A percentile compares a stretch with the other conserved stretches of the same genome.
phyloP scores from a whole-genome alignment of 2,329 filamentous ascomycete genomes.

The Truncatella angustata region DNA sequence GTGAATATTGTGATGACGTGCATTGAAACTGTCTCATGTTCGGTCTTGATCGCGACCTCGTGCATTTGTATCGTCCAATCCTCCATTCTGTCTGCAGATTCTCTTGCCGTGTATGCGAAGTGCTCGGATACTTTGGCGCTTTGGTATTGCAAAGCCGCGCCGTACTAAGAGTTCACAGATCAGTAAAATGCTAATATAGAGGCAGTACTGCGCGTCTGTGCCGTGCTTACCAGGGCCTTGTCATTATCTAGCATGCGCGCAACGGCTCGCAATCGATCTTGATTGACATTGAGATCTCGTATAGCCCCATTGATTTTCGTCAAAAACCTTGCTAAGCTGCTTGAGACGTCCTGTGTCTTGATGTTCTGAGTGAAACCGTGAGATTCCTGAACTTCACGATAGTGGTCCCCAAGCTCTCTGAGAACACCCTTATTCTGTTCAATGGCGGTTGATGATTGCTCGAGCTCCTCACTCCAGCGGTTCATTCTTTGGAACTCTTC shows the following conservation, averaged over 20 bases:
- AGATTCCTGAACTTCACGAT: constrained; percentile 11
- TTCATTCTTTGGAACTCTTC: constrained; percentile 16
- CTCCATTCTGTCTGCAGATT: constrained; percentile 18
- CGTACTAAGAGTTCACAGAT: constrained; percentile 16
- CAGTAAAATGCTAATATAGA: background rate
- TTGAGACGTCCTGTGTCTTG: background rate
- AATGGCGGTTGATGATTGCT: constrained; percentile 15
- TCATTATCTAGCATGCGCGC: constrained; percentile 15
- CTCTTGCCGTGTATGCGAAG: constrained; percentile 19
- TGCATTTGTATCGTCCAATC: constrained; percentile 41
- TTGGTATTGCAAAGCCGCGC: constrained; percentile 20
- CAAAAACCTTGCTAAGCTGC: constrained; percentile 14
- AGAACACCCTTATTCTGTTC: constrained; percentile 19
- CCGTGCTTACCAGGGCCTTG: constrained; percentile 14
- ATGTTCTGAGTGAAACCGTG: constrained; percentile 10
- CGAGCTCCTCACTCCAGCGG: constrained; percentile 13
- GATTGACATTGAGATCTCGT: constrained; percentile 16
- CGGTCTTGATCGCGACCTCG: constrained; percentile 49
- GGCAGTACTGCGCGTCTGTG: background rate
- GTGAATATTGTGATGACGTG: constrained; percentile 2
- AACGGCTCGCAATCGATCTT: constrained; percentile 13
- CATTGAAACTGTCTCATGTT: constrained; percentile 22
- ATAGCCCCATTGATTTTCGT: constrained; percentile 11
- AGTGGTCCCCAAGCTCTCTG: constrained; percentile 15
- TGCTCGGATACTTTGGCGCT: constrained; percentile 18